Conservation (phyloP, 495 filamentous ascomycete genomes). For the Penicillium atrosanguineum region DNA sequence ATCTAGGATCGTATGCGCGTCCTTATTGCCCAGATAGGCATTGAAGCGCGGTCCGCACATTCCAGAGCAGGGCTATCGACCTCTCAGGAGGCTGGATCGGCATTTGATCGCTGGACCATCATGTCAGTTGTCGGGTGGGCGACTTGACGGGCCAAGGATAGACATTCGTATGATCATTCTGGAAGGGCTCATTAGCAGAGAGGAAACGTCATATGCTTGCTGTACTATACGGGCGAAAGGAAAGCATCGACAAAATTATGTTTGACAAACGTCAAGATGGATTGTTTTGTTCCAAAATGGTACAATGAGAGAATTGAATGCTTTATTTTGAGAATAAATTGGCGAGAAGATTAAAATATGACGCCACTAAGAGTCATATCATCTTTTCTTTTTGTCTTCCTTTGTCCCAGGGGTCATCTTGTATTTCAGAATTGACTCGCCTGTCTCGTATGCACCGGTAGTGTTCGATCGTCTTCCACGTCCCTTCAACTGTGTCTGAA, state of each 20-base stretch:
- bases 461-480: constrained; percentile 49
- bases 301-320: no score
- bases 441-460: constrained; percentile 16
- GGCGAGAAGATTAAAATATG: no score
- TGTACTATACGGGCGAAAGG: no score
- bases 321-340: no score
- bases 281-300: no score
- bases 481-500: constrained; percentile 70
- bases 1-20: constrained; percentile 13
- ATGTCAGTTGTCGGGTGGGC: constrained; percentile 10
- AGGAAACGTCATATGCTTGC: not conserved
- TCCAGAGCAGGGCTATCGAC: constrained; percentile 18
- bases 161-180: not conserved
- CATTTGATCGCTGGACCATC: not conserved
- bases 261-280: no score
- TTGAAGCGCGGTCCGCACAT: constrained; percentile 18
- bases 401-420: constrained; percentile 1
- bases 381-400: constrained; percentile 20
- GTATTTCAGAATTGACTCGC: constrained; percentile 27
- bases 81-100: constrained; percentile 14
- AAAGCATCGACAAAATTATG: no score
- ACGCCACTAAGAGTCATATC: not conserved
- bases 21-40: constrained; percentile 9
- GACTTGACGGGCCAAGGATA: constrained; percentile 1
- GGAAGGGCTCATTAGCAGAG: not conserved